Conservation (phyloP, 257 asterid species). For the Solanum piurae region DNA sequence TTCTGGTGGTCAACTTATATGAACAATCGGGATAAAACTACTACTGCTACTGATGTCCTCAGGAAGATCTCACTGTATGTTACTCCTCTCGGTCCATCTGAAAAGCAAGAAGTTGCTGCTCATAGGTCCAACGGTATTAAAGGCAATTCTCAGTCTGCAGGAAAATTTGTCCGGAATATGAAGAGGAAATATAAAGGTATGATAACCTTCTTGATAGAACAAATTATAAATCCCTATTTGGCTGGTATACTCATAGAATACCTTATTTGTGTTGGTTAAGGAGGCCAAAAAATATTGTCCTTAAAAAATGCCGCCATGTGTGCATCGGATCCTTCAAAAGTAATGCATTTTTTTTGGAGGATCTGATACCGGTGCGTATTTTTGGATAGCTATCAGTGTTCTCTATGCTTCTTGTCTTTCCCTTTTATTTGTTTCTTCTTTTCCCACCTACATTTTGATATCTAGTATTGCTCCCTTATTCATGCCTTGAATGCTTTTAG, state of each 20-base stretch:
- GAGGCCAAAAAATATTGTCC: not conserved
- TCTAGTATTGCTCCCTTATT: not conserved
- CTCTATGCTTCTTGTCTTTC: not conserved
- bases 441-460: not conserved
- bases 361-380: not conserved
- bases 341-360: not conserved
- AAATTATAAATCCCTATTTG: not conserved
- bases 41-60: not conserved
- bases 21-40: not conserved
- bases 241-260: not conserved
- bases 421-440: not conserved
- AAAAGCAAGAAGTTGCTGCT: not conserved
- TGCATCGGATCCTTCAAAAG: not conserved
- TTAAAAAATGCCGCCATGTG: not conserved
- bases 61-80: not conserved
- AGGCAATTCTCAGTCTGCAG: not conserved
- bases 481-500: not conserved
- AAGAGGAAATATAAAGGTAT: constrained; percentile 1
- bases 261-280: not conserved
- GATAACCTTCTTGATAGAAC: not conserved
- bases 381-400: not conserved
- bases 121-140: not conserved
- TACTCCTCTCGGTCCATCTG: not conserved
- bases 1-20: constrained; percentile 10
- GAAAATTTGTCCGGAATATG: not conserved